A percentile compares a stretch with the other conserved stretches of the same genome.
phyloP scores from a whole-genome alignment of 2,329 filamentous ascomycete species.

The Arachnomyces sp. region DNA sequence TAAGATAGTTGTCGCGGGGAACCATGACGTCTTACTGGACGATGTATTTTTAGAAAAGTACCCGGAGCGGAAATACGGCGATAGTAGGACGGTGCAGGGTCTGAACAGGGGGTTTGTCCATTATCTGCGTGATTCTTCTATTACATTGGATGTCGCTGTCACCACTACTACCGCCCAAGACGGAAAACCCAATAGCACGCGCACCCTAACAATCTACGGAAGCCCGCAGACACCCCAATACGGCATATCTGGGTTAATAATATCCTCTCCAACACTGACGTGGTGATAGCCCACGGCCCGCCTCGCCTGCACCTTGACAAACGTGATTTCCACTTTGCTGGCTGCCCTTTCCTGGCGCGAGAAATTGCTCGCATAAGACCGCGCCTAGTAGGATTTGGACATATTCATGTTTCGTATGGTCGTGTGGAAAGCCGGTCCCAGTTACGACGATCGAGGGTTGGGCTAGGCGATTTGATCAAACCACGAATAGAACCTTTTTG shows the following conservation, averaged over 20 bases:
- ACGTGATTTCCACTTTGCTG: constrained; percentile 9
- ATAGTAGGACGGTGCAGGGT: constrained; percentile 8
- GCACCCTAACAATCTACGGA: constrained; percentile 14
- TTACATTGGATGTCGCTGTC: constrained; percentile 9
- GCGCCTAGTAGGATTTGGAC: constrained; percentile 18
- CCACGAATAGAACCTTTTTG: too few relatives aligned
- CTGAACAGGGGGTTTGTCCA: constrained; percentile 14
- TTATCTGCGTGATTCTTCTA: constrained; percentile 14
- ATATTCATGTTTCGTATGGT: constrained; percentile 18
- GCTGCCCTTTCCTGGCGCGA: constrained; percentile 13
- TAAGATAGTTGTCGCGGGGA: constrained; percentile 44
- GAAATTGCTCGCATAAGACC: constrained; percentile 17
- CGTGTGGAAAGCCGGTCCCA: too few relatives aligned
- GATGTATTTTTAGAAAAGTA: constrained; percentile 8
- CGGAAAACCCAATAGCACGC: constrained; percentile 2
- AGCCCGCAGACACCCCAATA: constrained; percentile 15
- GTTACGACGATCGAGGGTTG: too few relatives aligned
- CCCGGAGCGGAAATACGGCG: constrained; percentile 9
- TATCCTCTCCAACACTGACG: constrained; percentile 15
- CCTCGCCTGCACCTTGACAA: constrained; percentile 17
- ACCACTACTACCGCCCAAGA: neutral
- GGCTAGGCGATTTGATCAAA: too few relatives aligned
- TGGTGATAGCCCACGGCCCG: constrained; percentile 18
- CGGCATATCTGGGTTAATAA: constrained; percentile 15
- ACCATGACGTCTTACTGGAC: constrained; percentile 35